A percentile compares a stretch with the other conserved stretches of the same genome.
phyloP scores from a whole-genome alignment of 1,284 basidiomycete genomes.

The Moesziomyces sp. region DNA sequence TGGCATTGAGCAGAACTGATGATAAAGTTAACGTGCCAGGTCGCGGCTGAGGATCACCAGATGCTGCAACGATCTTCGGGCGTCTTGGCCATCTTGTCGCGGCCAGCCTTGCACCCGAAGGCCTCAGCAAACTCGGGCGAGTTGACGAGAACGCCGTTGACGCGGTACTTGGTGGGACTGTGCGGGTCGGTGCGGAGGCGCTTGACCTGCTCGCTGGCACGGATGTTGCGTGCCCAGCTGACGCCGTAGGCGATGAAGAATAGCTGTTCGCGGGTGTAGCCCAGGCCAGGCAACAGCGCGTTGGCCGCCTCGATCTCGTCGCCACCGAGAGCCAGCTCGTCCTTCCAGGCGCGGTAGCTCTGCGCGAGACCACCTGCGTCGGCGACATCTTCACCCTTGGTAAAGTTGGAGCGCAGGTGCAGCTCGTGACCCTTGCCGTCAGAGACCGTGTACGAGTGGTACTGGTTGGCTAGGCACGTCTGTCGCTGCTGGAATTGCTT shows the following conservation, averaged over 20 bases:
- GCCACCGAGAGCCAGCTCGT: slow-evolving; percentile 47
- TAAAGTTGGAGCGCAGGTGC: slow-evolving; percentile 81
- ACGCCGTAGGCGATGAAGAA: slow-evolving; percentile 67
- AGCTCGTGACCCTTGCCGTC: slow-evolving; percentile 84
- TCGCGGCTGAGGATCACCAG: slow-evolving; percentile 39
- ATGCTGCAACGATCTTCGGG: slow-evolving; percentile 59
- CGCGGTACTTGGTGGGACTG: slow-evolving; percentile 63
- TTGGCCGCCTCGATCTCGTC: slow-evolving; percentile 58
- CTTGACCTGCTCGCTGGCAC: slow-evolving; percentile 55
- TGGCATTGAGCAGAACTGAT: too few species aligned
- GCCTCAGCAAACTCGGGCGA: slow-evolving; percentile 58
- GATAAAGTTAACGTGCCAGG: too few species aligned
- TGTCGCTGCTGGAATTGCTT: slow-evolving; percentile 84
- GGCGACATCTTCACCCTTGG: slow-evolving; percentile 77
- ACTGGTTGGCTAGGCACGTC: slow-evolving; percentile 89
- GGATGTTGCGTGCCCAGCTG: slow-evolving; percentile 60
- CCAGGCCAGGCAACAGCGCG: slow-evolving; percentile 65
- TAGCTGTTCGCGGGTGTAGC: slow-evolving; percentile 67
- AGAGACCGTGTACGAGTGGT: slow-evolving; percentile 81
- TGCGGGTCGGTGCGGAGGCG: slow-evolving; percentile 64
- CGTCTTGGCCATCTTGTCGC: slow-evolving; percentile 53
- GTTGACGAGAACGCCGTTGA: slow-evolving; percentile 61
- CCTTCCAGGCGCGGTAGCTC: slow-evolving; percentile 68
- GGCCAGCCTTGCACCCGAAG: slow-evolving; percentile 60
- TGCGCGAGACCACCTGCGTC: slow-evolving; percentile 69